phyloP scores from a whole-genome alignment of 495 filamentous ascomycete genomes.

The Penicillium tannophilum region DNA sequence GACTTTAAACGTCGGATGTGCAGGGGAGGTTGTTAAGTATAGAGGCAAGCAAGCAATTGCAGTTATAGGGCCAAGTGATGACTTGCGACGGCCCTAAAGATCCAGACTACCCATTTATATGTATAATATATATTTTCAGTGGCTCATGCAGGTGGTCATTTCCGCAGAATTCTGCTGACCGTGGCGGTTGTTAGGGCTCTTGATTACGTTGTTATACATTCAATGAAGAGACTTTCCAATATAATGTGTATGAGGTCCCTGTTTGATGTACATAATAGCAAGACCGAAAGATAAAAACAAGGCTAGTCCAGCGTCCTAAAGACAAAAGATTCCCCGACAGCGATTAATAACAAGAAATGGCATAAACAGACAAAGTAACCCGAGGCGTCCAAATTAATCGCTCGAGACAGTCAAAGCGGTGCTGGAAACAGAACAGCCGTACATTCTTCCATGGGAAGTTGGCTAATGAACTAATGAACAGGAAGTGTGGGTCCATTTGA shows the following conservation, averaged over 20 bases:
- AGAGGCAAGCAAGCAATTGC: too few species aligned
- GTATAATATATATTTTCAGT: too few species aligned
- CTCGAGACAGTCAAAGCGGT: not conserved
- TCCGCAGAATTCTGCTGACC: too few species aligned
- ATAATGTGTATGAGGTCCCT: not conserved
- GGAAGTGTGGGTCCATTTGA: not conserved
- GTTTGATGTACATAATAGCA: slow-evolving; percentile 5
- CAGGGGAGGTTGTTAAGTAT: too few species aligned
- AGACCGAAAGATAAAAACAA: not conserved
- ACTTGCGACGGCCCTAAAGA: too few species aligned
- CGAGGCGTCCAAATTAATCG: not conserved
- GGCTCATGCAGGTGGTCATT: too few species aligned
- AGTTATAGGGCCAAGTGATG: too few species aligned
- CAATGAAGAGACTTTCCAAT: too few species aligned
- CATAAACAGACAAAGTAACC: not conserved
- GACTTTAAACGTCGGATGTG: too few species aligned
- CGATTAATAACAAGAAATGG: not conserved
- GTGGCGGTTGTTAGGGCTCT: too few species aligned
- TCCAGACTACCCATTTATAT: too few species aligned
- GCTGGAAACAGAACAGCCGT: not conserved
- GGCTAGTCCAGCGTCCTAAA: not conserved
- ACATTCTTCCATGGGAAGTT: not conserved
- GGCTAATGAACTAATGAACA: not conserved
- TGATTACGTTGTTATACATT: too few species aligned
- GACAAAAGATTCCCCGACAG: not conserved